Conservation (phyloP, 805 yeast species). For the Lipomyces spencermartinsiae region DNA sequence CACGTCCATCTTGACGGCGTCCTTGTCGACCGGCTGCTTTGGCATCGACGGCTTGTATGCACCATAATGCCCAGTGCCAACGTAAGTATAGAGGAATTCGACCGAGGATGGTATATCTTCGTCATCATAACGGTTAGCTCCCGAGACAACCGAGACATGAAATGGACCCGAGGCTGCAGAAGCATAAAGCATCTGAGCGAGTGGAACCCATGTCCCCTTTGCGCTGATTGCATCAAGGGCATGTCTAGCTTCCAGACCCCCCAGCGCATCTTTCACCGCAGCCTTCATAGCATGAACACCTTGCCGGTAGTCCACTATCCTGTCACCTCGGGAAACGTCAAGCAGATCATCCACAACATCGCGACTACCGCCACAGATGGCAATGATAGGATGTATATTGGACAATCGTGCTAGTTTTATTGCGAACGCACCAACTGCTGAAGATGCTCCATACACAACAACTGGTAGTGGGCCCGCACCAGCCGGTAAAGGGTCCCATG, state of each 20-base stretch:
- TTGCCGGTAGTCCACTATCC: slow-evolving; percentile 21
- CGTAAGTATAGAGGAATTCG: neutral
- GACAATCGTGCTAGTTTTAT: slow-evolving; percentile 25
- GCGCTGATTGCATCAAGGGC: slow-evolving; percentile 15
- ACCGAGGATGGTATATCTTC: neutral
- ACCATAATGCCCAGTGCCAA: neutral
- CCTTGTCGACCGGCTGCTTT: slow-evolving; percentile 12
- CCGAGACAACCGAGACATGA: slow-evolving; percentile 8
- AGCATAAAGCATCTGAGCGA: slow-evolving; percentile 4
- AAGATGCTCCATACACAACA: slow-evolving; percentile 19
- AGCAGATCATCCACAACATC: neutral
- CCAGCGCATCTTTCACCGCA: slow-evolving; percentile 10
- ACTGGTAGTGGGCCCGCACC: slow-evolving; percentile 4
- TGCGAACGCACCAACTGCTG: slow-evolving; percentile 20
- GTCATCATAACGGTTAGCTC: neutral
- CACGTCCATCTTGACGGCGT: neutral
- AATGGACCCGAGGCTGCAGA: neutral
- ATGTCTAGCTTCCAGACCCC: neutral
- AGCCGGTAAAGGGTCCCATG: neutral
- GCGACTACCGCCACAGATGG: slow-evolving; percentile 14
- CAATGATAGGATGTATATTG: slow-evolving; percentile 21
- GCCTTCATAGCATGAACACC: slow-evolving; percentile 7
- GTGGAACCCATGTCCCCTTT: neutral
- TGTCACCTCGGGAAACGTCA: slow-evolving; percentile 20
- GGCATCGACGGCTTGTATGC: slow-evolving; percentile 3